These are phyloP conservation scores for Mycena citricolor DNA, from an alignment of 1,284 basidiomycete genomes.

Conservation along the genomic window DNA sequence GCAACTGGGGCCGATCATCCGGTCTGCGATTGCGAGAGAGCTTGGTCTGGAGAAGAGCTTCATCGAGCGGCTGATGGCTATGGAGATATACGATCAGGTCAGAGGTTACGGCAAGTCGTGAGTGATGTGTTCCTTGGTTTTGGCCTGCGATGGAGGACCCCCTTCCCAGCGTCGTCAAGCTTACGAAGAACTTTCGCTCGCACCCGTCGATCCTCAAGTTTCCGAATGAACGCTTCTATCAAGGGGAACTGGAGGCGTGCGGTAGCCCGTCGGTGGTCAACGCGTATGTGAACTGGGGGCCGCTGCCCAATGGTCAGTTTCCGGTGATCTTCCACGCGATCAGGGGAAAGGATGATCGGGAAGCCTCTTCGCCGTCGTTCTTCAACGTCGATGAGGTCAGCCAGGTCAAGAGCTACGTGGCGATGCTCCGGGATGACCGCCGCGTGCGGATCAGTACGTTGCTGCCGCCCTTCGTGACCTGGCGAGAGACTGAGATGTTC, in stretches of 20 bases:
- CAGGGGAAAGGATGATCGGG: constrained; percentile 42
- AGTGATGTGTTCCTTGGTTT: too few relatives aligned
- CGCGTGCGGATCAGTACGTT: too few relatives aligned
- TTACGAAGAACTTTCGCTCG: constrained; percentile 59
- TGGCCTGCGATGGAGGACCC: constrained; percentile 13
- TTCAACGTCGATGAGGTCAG: constrained; percentile 48
- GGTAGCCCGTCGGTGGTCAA: constrained; percentile 38
- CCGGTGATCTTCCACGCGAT: constrained; percentile 50
- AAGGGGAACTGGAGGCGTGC: constrained; percentile 45
- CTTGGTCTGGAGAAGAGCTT: constrained; percentile 56
- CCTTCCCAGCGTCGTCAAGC: constrained; percentile 42
- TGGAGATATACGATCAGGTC: constrained; percentile 43
- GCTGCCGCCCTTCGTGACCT: too few relatives aligned
- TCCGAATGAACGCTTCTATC: constrained; percentile 59
- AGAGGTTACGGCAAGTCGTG: too few relatives aligned
- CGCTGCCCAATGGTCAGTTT: constrained; percentile 36
- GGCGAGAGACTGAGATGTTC: too few relatives aligned
- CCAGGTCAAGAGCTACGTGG: constrained; percentile 40
- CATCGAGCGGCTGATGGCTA: constrained; percentile 56
- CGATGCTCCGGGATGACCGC: constrained; percentile 31
- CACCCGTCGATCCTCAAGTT: constrained; percentile 55
- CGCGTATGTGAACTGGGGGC: constrained; percentile 33
- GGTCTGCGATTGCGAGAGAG: constrained; percentile 47
- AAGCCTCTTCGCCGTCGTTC: constrained; percentile 45
- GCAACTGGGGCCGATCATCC: constrained; percentile 63